Conservation (phyloP, 2,329 filamentous ascomycete genomes). For the Sporothrix euskadiensis region DNA sequence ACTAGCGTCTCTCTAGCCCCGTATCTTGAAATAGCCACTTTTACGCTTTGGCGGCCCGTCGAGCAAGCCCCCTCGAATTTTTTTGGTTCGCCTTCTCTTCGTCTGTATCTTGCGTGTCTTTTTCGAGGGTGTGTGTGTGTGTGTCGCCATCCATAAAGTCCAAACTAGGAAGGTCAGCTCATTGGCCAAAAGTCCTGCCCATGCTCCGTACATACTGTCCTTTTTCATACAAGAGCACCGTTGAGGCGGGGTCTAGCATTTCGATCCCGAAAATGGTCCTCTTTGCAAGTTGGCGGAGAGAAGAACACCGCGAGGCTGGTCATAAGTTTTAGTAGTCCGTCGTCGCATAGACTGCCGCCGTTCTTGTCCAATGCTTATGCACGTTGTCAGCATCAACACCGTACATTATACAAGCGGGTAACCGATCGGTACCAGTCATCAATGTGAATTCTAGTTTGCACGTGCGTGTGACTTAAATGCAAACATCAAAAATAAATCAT, state of each 20-base stretch:
- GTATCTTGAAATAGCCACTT: constrained; percentile 8
- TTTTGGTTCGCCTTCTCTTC: neutral
- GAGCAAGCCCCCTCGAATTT: neutral
- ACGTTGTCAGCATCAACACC: constrained; percentile 13
- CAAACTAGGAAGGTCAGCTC: neutral
- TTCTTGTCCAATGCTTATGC: constrained; percentile 8
- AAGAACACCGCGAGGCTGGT: neutral
- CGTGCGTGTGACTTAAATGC: neutral
- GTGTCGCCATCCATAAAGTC: neutral
- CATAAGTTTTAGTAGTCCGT: neutral
- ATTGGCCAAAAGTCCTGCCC: neutral
- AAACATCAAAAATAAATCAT: neutral
- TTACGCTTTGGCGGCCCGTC: neutral
- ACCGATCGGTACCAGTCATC: neutral
- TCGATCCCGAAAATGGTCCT: neutral
- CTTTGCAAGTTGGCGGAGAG: neutral
- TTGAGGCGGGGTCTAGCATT: neutral
- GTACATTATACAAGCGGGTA: neutral
- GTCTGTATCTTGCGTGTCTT: neutral
- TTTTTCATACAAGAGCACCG: neutral
- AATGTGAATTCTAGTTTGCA: no score
- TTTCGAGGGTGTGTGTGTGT: neutral
- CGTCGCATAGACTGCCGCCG: neutral
- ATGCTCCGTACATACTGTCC: no score
- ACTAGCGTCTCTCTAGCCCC: neutral